Base-by-base conservation (phyloP, 352 stramenopile species). In the Phytophthora hibernalis region DNA sequence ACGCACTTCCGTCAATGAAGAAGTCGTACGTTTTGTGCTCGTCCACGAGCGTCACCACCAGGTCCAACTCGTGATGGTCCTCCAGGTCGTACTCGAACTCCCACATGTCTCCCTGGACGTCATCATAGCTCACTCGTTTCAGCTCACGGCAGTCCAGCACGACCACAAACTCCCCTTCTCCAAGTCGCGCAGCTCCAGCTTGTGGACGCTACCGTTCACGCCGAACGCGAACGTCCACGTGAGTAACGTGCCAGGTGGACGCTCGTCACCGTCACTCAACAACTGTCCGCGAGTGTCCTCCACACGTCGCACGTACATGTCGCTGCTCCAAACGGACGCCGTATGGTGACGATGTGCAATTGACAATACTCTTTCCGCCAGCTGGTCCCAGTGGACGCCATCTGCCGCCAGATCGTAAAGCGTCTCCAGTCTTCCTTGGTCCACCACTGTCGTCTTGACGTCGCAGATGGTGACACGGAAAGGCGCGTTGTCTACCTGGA, bases 141-240 rank as follows among this genome's bases (percentile, higher is more conserved):
- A 92, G 70, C 53, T 90, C 77, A 1, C 84, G 74, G 44, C 79
- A 88, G 74, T 94, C 86, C 24, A 94, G 60, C 31, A 93, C 78
- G 15, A 96, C 84, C 10, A 92, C 79, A 65, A 93, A 92, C 68
- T 92, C 86, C 24, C 87, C 87, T 52, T 70, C 48, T 89, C 79
- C 22, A 91, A 54, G 51, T 96, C 85, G 33, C 83, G 65, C 6
- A 96, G 58, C 55, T 95, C 80, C 21, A 96, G 61, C 54, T 91
- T 90, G 70, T 96, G 86, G 59, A 96, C 65, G 28, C 72, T 87
- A 21, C 85, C 85, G 57, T 85, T 77, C 40, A 89, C 70, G 2
- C 88, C 88, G 60, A 95, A 96, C 35, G 86, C 82, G 64, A 96
- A 93, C n/a, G 85, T 90, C 88, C 88, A 96, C 12, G 80, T 80